These are phyloP conservation scores for Candida koratica DNA, from an alignment of 805 yeast genomes.

Conservation along the genomic window DNA sequence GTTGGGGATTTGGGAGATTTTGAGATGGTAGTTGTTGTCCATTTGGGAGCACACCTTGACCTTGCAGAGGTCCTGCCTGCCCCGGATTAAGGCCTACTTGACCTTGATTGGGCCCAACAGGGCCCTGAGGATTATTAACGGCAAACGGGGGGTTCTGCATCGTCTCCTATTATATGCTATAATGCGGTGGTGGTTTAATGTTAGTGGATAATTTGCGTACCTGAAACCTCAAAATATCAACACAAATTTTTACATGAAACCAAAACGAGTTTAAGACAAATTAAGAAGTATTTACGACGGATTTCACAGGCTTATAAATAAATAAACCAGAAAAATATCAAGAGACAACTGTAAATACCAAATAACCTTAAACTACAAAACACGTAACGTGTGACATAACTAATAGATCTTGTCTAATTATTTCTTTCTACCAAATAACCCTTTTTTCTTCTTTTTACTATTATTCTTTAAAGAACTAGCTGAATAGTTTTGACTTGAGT, in stretches of 20 bases:
- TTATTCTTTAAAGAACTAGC: constrained; percentile 42
- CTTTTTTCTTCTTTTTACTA: constrained; percentile 51
- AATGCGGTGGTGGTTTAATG: too few species aligned
- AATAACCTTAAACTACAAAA: constrained; percentile 5
- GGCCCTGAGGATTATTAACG: background rate
- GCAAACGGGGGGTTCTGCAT: background rate
- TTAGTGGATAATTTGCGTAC: constrained; percentile 3
- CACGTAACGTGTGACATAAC: constrained; percentile 1
- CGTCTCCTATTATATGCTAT: too few species aligned
- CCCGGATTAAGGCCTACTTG: constrained; percentile 1
- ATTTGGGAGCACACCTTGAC: too few species aligned
- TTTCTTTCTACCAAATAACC: constrained; percentile 68
- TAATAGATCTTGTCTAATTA: background rate
- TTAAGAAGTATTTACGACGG: background rate
- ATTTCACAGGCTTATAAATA: too few species aligned
- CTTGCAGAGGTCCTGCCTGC: too few species aligned
- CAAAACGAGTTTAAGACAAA: background rate
- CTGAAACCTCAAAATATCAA: constrained; percentile 1
- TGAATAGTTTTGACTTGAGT: constrained; percentile 59
- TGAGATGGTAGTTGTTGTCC: too few species aligned
- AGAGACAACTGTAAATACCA: background rate
- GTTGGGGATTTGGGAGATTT: constrained; percentile 3
- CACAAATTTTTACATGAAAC: constrained; percentile 5
- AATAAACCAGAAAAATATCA: too few species aligned
- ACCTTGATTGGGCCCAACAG: background rate